phyloP scores from a whole-genome alignment of 768 basidiomycete genomes.

The Pulveroboletus sp. region DNA sequence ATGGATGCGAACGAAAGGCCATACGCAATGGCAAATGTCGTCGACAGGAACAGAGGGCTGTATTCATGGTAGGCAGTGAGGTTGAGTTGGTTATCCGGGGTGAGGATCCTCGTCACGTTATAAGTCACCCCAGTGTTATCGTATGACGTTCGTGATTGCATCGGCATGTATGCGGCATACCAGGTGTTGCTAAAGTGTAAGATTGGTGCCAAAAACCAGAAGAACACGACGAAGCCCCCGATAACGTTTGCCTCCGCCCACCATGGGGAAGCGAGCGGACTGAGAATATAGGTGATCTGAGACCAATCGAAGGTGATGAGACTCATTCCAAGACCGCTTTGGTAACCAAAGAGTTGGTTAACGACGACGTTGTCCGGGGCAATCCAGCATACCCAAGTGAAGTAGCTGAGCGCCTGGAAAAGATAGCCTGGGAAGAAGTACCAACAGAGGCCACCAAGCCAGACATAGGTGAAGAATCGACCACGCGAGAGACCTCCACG shows the following conservation, averaged over 20 bases:
- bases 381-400: constrained; percentile 66
- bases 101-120: constrained; percentile 39
- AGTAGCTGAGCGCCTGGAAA: constrained; percentile 64
- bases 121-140: constrained; percentile 42
- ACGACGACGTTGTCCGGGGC: constrained; percentile 64
- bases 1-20: constrained; percentile 43
- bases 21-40: constrained; percentile 56
- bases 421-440: constrained; percentile 75
- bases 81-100: constrained; percentile 31
- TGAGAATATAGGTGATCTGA: constrained; percentile 61
- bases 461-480: constrained; percentile 49
- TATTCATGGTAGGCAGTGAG: constrained; percentile 34
- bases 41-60: constrained; percentile 42
- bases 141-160: constrained; percentile 40
- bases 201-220: constrained; percentile 30
- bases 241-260: constrained; percentile 42
- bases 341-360: constrained; percentile 75
- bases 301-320: constrained; percentile 82
- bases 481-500: constrained; percentile 49
- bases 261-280: constrained; percentile 33
- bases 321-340: constrained; percentile 60
- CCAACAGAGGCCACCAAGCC: constrained; percentile 38
- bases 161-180: constrained; percentile 38
- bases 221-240: constrained; percentile 35
- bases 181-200: constrained; percentile 37